These are phyloP conservation scores for Zychaea mexicana DNA, from an alignment of 371 early-diverging fungal genomes.

Conservation along the genomic window DNA sequence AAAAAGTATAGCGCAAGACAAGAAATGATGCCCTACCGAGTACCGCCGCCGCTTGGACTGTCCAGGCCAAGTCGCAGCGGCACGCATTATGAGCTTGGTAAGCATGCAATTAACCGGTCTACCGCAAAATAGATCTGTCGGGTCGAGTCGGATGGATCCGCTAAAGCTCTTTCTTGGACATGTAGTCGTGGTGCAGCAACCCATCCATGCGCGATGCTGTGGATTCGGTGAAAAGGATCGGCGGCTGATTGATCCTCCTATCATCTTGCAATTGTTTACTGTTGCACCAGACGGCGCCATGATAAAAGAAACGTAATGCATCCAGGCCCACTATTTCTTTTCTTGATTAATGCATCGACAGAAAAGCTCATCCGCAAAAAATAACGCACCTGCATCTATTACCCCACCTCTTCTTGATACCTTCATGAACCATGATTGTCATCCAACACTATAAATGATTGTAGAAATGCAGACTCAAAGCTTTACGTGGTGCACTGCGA, in stretches of 20 bases:
- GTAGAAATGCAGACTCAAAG: slow-evolving; percentile 7
- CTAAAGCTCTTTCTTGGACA: no score
- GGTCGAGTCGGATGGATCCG: not conserved
- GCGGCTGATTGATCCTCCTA: slow-evolving; percentile 71
- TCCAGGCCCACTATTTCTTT: no score
- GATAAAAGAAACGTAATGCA: slow-evolving; percentile 11
- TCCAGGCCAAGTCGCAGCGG: slow-evolving; percentile 14
- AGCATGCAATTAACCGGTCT: no score
- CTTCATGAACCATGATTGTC: not conserved
- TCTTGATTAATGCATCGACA: no score
- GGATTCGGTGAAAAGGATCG: slow-evolving; percentile 77
- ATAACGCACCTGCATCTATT: not conserved
- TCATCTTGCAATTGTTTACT: slow-evolving; percentile 55
- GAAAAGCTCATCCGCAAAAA: no score
- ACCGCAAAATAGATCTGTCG: no score
- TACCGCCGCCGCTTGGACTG: slow-evolving; percentile 8
- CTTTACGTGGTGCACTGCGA: slow-evolving; percentile 28
- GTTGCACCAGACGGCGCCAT: slow-evolving; percentile 16
- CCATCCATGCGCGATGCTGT: slow-evolving; percentile 68
- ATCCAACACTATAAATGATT: not conserved
- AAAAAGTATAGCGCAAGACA: not conserved
- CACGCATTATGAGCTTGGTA: slow-evolving; percentile 18
- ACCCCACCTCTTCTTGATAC: not conserved
- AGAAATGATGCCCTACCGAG: not conserved
- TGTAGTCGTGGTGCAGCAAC: slow-evolving; percentile 62